Conservation (phyloP, 192 early-diverging fungal genomes). For the Piromyces finnis region DNA sequence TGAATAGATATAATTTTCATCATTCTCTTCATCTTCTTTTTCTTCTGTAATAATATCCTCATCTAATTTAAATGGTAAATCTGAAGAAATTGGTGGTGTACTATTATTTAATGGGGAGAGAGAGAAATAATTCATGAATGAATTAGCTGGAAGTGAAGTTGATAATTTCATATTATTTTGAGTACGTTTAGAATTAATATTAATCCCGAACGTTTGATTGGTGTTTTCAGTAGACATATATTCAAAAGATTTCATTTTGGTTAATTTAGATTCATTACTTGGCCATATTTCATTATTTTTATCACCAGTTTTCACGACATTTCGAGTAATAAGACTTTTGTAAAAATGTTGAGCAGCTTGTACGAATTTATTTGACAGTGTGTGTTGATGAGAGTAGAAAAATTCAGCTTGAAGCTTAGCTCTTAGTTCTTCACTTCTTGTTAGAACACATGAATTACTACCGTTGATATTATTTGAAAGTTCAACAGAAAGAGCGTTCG, state of each 20-base stretch:
- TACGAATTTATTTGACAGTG: not conserved
- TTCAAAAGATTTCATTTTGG: not conserved
- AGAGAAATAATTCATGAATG: not conserved
- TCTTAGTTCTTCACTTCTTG: not conserved
- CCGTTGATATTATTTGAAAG: not conserved
- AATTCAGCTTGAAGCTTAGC: not conserved
- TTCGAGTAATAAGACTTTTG: not conserved
- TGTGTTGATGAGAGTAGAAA: not conserved
- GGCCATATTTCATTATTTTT: not conserved
- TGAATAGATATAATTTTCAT: not conserved
- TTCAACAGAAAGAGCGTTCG: not conserved
- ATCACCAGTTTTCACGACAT: not conserved
- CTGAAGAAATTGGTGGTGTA: not conserved
- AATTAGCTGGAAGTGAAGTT: not conserved
- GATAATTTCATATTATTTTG: not conserved
- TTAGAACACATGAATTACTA: not conserved
- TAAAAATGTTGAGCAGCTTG: not conserved
- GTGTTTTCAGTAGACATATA: not conserved
- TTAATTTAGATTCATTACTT: not conserved
- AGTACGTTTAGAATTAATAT: not conserved
- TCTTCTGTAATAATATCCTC: not conserved
- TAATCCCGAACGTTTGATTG: not conserved
- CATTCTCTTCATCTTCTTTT: not conserved
- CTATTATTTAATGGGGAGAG: not conserved
- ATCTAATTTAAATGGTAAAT: not conserved